Base-by-base conservation (phyloP, 768 basidiomycete species). In the Leccinellum luteum region DNA sequence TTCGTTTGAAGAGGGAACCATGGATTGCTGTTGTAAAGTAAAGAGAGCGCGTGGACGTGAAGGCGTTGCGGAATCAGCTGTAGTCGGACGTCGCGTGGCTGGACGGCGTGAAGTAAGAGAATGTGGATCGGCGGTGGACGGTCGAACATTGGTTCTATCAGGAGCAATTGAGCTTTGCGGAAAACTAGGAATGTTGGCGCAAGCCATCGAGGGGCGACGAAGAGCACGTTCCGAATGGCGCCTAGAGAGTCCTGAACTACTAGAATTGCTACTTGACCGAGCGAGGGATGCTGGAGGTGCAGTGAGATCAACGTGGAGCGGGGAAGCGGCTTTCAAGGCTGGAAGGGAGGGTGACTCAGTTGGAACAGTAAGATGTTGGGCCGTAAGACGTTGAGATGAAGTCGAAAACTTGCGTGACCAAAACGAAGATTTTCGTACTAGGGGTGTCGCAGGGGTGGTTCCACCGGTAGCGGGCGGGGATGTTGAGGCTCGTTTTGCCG, bases 371-470 rank as follows among this genome's bases (percentile, higher is more conserved):
- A 72, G 61, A 51, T 64, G 66, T 50, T 70, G 64, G 13, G 64
- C 19, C 19, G 19, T 43, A 21, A 43, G 41, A 21, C 41, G 41
- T 21, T 43, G 63, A 30, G 64, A 62, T 8, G 69, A 79, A 70
- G 76, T 82, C 45, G 61, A 61, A 17, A 68, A 78, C 71, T 77
- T 85, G 57, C 82, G 80, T 48, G 74, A 75, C 87, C 87, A 90
- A 64, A 89, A 89, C 6, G 89, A 90, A 10, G 83, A 65, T 67
- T 83, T 84, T 51, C 86, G 81, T 12, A 79, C 71, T 31, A 86
- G 60, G 4, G 76, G 64, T 41, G 78, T 81, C 7, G 78, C 69
- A 19, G 72, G 56, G 38, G 67, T 34, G 23, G 58, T 34, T 27
- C 52, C 59, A 28, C 62, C 41, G 60, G 69, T 59, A 59, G 62